Evolutionary conservation across 495 filamentous ascomycete genomes (phyloP).

Genomic region (Ramalina peruviana): DNA sequence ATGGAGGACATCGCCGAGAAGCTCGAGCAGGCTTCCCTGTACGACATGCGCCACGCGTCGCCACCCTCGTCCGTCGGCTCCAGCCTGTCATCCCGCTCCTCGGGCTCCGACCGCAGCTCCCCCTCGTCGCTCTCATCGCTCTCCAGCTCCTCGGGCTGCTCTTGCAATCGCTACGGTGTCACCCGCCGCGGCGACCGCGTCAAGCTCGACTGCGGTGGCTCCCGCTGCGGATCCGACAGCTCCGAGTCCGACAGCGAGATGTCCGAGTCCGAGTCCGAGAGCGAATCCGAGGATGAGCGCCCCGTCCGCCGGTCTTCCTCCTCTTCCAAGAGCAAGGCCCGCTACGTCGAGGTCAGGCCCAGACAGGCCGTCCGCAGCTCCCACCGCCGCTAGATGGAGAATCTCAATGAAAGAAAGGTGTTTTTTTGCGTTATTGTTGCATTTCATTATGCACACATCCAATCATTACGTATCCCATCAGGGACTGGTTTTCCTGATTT

Average conservation of each 20-base stretch:
- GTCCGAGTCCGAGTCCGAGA: constrained; percentile 45
- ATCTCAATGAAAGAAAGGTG: constrained; percentile 1
- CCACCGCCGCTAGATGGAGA: constrained; percentile 2
- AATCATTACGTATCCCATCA: constrained; percentile 5
- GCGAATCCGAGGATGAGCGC: constrained; percentile 27
- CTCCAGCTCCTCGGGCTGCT: constrained; percentile 53
- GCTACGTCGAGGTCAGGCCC: constrained; percentile 10
- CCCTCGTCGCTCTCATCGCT: constrained; percentile 47
- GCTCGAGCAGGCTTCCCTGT: constrained; percentile 56
- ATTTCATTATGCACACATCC: constrained; percentile 4
- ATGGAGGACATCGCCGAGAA: constrained; percentile 60
- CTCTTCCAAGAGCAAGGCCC: not conserved
- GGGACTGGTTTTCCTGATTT: constrained; percentile 10
- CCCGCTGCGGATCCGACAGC: constrained; percentile 59
- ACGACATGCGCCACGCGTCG: constrained; percentile 45
- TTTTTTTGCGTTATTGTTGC: constrained; percentile 2
- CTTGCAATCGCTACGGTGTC: constrained; percentile 90
- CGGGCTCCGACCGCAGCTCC: constrained; percentile 43
- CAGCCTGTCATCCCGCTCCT: constrained; percentile 59
- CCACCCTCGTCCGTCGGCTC: constrained; percentile 64
- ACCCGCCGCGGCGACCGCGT: constrained; percentile 81
- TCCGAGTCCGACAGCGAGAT: constrained; percentile 29
- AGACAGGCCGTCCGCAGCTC: not conserved
- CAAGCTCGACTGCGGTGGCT: constrained; percentile 86
- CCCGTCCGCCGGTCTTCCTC: not conserved